Percentiles rank a stretch among this genome's conserved stretches.
Conservation (phyloP, 2,329 filamentous ascomycete species). For the Verticillium alfalfae region DNA sequence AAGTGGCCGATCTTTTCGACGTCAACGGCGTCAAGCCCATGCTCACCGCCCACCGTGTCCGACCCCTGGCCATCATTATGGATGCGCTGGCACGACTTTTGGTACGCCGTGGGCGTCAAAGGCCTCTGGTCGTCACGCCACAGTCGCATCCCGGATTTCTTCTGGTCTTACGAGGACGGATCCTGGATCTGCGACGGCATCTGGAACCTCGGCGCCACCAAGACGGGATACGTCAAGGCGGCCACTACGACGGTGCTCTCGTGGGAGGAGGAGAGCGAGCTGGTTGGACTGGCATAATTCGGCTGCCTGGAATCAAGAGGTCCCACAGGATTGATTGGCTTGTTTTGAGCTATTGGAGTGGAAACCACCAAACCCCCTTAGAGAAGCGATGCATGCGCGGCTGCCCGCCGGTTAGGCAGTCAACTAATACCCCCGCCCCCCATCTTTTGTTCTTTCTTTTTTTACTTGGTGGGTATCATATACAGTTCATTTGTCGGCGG, state of each 20-base stretch:
- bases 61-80: background rate
- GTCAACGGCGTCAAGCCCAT: constrained; percentile 16
- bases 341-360: too few relatives aligned
- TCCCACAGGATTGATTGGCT: background rate
- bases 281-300: background rate
- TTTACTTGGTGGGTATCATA: background rate
- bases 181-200: constrained; percentile 18
- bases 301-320: background rate
- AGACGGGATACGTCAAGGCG: constrained; percentile 11
- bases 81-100: constrained; percentile 16
- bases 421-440: background rate
- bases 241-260: background rate
- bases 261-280: background rate
- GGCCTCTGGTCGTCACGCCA: constrained; percentile 13
- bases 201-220: constrained; percentile 16
- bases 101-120: constrained; percentile 12
- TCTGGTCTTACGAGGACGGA: constrained; percentile 12
- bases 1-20: constrained; percentile 22
- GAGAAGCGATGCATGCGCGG: background rate
- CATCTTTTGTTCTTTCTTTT: background rate
- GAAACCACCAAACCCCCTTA: too few relatives aligned
- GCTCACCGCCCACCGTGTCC: background rate
- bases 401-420: background rate
- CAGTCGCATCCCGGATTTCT: constrained; percentile 15
- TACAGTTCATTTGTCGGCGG: background rate